These are phyloP conservation scores for Fusarium sp. DNA, from an alignment of 2,329 filamentous ascomycete species.

Conservation along the genomic window DNA sequence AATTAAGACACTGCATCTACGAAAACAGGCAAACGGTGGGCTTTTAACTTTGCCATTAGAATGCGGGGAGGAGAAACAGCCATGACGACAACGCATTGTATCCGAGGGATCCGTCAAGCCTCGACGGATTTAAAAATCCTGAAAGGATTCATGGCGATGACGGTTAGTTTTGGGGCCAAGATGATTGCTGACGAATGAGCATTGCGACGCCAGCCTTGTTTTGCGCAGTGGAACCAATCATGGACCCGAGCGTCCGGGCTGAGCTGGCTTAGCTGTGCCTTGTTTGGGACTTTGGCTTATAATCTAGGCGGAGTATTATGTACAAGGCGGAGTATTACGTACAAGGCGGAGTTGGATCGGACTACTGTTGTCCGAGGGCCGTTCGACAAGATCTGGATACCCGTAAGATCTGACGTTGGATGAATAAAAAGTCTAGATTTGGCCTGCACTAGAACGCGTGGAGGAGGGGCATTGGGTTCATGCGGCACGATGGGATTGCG, in stretches of 20 bases:
- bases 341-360: neutral
- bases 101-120: conserved; percentile 13
- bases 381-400: neutral
- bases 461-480: neutral
- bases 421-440: neutral
- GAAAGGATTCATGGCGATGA: conserved; percentile 3
- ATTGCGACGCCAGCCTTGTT: neutral
- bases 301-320: neutral
- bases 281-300: neutral
- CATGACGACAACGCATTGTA: conserved; percentile 12
- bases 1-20: neutral
- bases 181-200: neutral
- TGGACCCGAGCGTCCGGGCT: neutral
- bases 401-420: neutral
- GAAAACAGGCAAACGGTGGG: neutral
- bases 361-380: neutral
- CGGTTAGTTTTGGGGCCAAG: neutral
- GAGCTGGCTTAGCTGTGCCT: neutral
- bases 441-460: neutral
- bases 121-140: neutral
- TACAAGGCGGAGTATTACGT: neutral
- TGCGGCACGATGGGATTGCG: neutral
- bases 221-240: neutral
- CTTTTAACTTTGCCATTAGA: neutral
- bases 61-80: neutral